phyloP scores from a whole-genome alignment of 139 green algal genomes.

The Yamagishiella unicocca region DNA sequence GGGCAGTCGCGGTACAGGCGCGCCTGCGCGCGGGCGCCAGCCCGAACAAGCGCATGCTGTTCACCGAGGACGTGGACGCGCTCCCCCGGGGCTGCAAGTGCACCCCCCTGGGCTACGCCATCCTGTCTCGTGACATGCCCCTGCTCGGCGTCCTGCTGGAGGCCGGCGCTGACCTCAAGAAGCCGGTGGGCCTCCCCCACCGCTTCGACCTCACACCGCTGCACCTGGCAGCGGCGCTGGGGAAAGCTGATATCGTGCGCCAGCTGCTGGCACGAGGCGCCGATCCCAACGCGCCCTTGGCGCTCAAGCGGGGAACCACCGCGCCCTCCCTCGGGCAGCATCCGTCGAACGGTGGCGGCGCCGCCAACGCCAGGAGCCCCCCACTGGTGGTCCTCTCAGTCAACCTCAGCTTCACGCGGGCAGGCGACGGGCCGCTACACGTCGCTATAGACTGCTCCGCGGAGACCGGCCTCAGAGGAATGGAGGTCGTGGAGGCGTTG shows the following conservation, averaged over 20 bases:
- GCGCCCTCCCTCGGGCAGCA: no score
- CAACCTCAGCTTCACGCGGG: background rate
- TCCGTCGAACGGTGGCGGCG: background rate
- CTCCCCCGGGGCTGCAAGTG: slow-evolving; percentile 14
- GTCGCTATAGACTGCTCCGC: slow-evolving; percentile 8
- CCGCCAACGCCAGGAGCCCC: no score
- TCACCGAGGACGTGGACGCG: background rate
- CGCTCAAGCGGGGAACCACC: background rate
- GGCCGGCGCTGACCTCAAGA: background rate
- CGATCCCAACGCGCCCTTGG: slow-evolving; percentile 6
- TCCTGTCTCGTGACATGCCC: background rate
- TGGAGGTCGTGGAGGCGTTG: background rate
- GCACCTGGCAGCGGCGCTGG: slow-evolving; percentile 10
- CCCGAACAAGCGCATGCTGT: slow-evolving; percentile 27
- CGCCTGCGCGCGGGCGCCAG: background rate
- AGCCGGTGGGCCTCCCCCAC: slow-evolving; percentile 9
- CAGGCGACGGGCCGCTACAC: slow-evolving; percentile 17
- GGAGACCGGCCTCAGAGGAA: background rate
- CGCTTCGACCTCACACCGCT: slow-evolving; percentile 6
- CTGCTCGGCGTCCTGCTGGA: background rate
- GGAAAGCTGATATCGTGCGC: background rate
- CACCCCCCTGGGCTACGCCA: slow-evolving; percentile 32
- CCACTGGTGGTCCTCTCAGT: background rate
- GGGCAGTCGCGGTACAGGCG: background rate
- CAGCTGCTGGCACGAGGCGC: background rate